Base-by-base conservation (phyloP, 164 flowering plant species). In the Dillenia turbinata region DNA sequence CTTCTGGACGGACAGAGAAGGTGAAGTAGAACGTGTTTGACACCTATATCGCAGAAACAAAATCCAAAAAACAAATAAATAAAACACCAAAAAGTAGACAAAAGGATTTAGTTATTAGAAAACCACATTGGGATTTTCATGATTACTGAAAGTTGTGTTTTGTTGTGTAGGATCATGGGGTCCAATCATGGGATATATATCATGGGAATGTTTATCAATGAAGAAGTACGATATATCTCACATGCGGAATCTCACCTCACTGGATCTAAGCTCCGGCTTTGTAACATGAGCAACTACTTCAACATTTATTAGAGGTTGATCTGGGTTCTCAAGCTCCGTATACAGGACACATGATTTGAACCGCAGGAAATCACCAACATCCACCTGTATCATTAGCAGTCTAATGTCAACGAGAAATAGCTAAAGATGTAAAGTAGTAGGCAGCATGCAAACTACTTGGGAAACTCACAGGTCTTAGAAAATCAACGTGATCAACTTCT, bases 401-500 rank as follows among this genome's bases (percentile, higher is more conserved):
- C 40, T 33, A 33, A 33, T 33, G 40, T 33, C 40, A 5, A 6
- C 6, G 40, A 33, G 40, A 33, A 33, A 33, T 33, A 6, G 7
- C 40, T 33, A 33, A 6, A 33, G 7, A 5, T 6, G 40, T 33
- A 33, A 6, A 33, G 40, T 33, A 33, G 40, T 5, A 33, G 7
- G 40, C 5, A 33, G 40, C 40, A 33, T 7, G 5, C 40, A 33
- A 33, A 33, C 40, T 33, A 33, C 40, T 33, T 33, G 7, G 40
- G 40, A 10, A 12, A 85, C 96, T 84, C 60, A 92, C 98, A 17
- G 98, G 98, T 77, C 76, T 79, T 51, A 87, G 66, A 71, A 92
- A 92, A 77, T 92, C 96, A 63, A 92, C 96, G 71, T 85, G 93
- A 71, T 92, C 98, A 66, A 88, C 96, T 81, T 92, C 98, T 2